Conservation (phyloP, 208 protist genomes). For the Chromosphaera perkinsii region DNA sequence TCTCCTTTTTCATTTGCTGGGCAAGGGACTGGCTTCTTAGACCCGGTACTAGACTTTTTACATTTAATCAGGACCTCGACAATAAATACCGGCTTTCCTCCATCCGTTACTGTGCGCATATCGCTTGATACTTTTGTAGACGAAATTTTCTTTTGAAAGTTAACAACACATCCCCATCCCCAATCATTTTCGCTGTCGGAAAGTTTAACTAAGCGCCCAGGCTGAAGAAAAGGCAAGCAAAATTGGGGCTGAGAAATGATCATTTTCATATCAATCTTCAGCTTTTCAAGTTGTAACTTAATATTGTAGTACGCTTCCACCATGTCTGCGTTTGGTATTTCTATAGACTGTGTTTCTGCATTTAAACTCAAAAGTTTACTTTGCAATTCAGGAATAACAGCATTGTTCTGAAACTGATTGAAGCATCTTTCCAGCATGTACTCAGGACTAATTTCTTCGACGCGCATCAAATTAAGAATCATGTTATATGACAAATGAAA, state of each 20-base stretch:
- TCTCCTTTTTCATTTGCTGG: slow-evolving; percentile 5
- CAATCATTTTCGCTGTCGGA: slow-evolving; percentile 41
- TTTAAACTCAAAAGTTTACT: slow-evolving; percentile 55
- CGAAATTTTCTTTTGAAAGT: slow-evolving; percentile 53
- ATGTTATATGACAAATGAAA: slow-evolving; percentile 99
- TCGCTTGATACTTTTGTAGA: background rate
- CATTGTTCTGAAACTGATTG: slow-evolving; percentile 59
- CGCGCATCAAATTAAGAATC: slow-evolving; percentile 95
- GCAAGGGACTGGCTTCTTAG: background rate
- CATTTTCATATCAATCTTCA: slow-evolving; percentile 35
- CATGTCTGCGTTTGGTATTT: slow-evolving; percentile 40
- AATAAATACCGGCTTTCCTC: background rate
- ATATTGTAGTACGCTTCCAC: slow-evolving; percentile 76
- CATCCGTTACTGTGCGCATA: background rate
- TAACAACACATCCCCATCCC: slow-evolving; percentile 67
- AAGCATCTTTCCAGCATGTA: slow-evolving; percentile 94
- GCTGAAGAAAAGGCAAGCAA: slow-evolving; percentile 83
- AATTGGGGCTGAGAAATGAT: slow-evolving; percentile 76
- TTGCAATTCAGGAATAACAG: slow-evolving; percentile 50
- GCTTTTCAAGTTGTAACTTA: slow-evolving; percentile 53
- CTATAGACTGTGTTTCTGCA: slow-evolving; percentile 49
- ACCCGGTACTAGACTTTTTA: background rate
- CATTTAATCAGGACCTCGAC: background rate
- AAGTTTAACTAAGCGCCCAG: slow-evolving; percentile 78
- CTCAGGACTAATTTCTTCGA: slow-evolving; percentile 92